phyloP scores from a whole-genome alignment of 2,329 filamentous ascomycete species.

The Pestalotiopsis fici region DNA sequence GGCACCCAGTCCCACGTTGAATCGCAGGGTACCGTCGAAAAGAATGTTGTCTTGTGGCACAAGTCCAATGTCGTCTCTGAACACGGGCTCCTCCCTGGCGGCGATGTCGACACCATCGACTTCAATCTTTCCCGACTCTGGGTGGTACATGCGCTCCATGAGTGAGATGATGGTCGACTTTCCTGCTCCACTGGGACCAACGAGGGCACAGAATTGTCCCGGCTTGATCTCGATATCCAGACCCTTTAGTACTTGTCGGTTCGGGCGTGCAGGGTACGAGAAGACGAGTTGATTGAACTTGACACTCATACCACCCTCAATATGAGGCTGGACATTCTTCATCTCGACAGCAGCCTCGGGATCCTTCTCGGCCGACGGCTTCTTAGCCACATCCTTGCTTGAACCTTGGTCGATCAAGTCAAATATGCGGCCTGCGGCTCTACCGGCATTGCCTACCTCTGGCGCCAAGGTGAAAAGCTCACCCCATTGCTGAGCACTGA shows the following conservation, averaged over 20 bases:
- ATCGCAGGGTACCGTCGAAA: conserved; percentile 56
- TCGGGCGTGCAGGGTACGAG: conserved; percentile 60
- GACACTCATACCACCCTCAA: conserved; percentile 36
- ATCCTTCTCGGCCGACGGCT: conserved; percentile 16
- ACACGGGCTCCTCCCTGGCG: conserved; percentile 39
- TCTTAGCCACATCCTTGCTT: conserved; percentile 18
- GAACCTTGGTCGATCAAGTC: conserved; percentile 48
- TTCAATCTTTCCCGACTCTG: conserved; percentile 47
- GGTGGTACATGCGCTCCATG: conserved; percentile 55
- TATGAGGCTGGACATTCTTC: conserved; percentile 15
- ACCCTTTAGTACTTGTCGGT: conserved; percentile 47
- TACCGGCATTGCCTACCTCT: conserved; percentile 69
- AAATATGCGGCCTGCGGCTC: conserved; percentile 60
- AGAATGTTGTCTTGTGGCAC: conserved; percentile 61
- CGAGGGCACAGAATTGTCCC: conserved; percentile 41
- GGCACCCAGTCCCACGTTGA: conserved; percentile 58
- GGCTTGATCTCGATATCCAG: conserved; percentile 36
- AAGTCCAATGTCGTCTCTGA: conserved; percentile 54
- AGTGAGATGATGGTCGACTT: conserved; percentile 49
- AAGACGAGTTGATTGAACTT: conserved; percentile 59
- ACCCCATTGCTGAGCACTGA: conserved; percentile 72
- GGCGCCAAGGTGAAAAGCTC: conserved; percentile 76
- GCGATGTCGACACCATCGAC: conserved; percentile 53
- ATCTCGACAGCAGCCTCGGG: conserved; percentile 27
- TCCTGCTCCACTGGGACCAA: conserved; percentile 47